Percentiles rank a stretch among this genome's conserved stretches.
phyloP scores from a whole-genome alignment of 2,329 filamentous ascomycete genomes.

The Chlorencoelia australis region DNA sequence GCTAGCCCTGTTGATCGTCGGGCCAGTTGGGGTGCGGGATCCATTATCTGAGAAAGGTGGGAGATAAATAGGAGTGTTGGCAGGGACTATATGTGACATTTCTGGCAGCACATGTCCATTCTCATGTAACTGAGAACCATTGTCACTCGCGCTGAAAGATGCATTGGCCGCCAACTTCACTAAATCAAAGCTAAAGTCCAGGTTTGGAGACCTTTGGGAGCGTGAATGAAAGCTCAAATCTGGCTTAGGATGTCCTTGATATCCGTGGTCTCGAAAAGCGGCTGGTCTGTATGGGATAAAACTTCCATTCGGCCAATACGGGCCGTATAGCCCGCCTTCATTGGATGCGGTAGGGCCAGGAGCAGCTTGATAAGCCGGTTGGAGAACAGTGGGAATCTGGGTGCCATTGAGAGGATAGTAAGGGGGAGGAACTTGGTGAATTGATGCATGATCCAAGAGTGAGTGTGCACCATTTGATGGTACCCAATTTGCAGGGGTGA shows the following conservation, averaged over 20 bases:
- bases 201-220: no score
- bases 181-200: no score
- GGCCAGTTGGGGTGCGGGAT: constrained; percentile 15
- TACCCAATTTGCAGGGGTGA: constrained; percentile 1
- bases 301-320: constrained; percentile 55
- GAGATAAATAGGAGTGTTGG: no score
- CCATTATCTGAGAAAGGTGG: constrained; percentile 12
- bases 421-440: constrained; percentile 15
- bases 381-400: constrained; percentile 47
- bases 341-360: constrained; percentile 48
- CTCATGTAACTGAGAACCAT: no score
- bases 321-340: constrained; percentile 45
- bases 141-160: no score
- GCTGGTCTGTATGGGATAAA: constrained; percentile 43
- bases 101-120: no score
- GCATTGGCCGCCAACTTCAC: no score
- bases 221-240: no score
- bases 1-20: constrained; percentile 16
- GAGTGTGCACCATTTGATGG: constrained; percentile 16
- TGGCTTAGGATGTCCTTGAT: constrained; percentile 14
- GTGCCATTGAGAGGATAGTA: constrained; percentile 31
- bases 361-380: constrained; percentile 46
- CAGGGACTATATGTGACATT: constrained; percentile 2
- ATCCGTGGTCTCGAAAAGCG: constrained; percentile 43
- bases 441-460: constrained; percentile 18